Percentiles rank a stretch among this genome's conserved stretches.
These are phyloP conservation scores for Eutrema heterophyllum DNA, from an alignment of 345 rosid genomes.

Conservation along the genomic window DNA sequence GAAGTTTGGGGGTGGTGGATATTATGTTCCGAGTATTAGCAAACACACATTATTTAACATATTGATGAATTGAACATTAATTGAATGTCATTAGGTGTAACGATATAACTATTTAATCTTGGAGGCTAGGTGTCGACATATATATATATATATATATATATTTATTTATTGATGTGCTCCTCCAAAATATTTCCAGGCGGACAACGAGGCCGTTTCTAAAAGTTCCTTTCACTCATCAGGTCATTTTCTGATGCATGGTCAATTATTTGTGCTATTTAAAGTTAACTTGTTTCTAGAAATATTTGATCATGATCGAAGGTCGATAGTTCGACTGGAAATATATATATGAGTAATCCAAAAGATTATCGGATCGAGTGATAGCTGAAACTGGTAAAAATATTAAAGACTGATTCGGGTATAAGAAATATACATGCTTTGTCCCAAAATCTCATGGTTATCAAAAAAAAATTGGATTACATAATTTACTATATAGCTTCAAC, in stretches of 20 bases:
- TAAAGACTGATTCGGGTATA: no score
- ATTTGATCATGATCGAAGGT: neutral
- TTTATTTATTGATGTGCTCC: neutral
- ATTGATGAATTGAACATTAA: neutral
- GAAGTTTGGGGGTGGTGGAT: constrained; percentile 1
- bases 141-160: no score
- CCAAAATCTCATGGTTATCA: no score
- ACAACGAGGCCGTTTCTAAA: constrained; percentile 17
- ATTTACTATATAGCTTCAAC: neutral
- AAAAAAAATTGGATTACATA: no score
- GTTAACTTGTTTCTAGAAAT: neutral
- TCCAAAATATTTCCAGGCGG: neutral
- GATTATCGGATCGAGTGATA: no score
- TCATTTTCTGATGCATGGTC: neutral
- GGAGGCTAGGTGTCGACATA: neutral
- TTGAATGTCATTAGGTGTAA: constrained; percentile 11
- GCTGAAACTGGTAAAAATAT: no score
- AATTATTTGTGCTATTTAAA: neutral
- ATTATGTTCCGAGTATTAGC: neutral
- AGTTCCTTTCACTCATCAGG: neutral
- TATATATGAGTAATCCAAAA: no score
- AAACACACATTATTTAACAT: neutral
- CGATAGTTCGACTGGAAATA: no score
- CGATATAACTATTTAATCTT: neutral
- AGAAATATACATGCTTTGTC: no score